phyloP scores from a whole-genome alignment of 129 eudicot species.

The Arctium lappa region DNA sequence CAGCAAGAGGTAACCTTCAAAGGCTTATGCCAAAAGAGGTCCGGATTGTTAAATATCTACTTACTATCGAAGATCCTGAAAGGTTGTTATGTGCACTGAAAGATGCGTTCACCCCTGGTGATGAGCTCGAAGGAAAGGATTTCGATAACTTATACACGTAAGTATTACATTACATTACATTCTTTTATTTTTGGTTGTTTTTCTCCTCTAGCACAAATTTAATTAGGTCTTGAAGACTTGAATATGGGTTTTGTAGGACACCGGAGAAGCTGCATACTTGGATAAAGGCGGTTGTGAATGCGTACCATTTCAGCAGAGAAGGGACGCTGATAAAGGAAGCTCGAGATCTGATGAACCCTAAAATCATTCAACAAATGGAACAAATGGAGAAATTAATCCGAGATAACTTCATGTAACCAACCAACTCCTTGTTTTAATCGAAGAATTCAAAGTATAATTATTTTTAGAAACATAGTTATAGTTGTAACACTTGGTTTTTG shows the following conservation, averaged over 20 bases:
- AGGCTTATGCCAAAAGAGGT: slow-evolving; percentile 79
- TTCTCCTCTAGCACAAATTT: no score
- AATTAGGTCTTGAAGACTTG: no score
- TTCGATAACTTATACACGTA: slow-evolving; percentile 76
- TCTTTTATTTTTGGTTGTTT: not conserved
- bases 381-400: slow-evolving; percentile 53
- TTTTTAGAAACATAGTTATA: not conserved
- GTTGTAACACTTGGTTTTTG: not conserved
- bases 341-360: slow-evolving; percentile 71
- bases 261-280: slow-evolving; percentile 59
- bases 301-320: slow-evolving; percentile 68
- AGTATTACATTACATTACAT: slow-evolving; percentile 12
- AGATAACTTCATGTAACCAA: slow-evolving; percentile 66
- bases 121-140: slow-evolving; percentile 62
- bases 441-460: not conserved
- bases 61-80: slow-evolving; percentile 76
- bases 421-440: not conserved
- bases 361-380: slow-evolving; percentile 56
- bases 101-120: slow-evolving; percentile 91
- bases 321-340: slow-evolving; percentile 68
- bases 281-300: slow-evolving; percentile 62
- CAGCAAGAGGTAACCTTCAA: slow-evolving; percentile 65
- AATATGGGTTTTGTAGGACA: slow-evolving; percentile 45
- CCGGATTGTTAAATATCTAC: slow-evolving; percentile 71
- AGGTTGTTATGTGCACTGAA: slow-evolving; percentile 50